phyloP scores from a whole-genome alignment of 139 green algal genomes.

The Eudorina sp. region DNA sequence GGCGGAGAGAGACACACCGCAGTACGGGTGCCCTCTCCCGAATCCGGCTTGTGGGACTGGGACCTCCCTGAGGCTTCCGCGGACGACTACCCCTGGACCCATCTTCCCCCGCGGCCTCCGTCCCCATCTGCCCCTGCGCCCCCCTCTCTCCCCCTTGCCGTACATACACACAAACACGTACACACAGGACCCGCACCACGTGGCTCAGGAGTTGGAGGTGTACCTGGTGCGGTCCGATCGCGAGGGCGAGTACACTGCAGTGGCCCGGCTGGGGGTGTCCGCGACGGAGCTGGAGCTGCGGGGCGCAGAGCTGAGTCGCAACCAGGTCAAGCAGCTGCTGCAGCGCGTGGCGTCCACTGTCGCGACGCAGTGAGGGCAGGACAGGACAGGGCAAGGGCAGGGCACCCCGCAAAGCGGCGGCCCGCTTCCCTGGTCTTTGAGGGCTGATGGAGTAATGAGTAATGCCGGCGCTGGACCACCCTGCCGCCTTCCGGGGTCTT shows the following conservation, averaged over 20 bases:
- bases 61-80: no score
- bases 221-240: conserved; percentile 12
- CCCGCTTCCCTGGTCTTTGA: no score
- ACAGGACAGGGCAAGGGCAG: neutral
- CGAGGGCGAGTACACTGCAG: neutral
- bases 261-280: conserved; percentile 13
- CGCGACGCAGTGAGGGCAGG: neutral
- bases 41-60: no score
- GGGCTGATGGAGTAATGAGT: no score
- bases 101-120: no score
- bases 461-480: no score
- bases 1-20: no score
- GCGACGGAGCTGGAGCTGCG: neutral
- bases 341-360: conserved; percentile 17
- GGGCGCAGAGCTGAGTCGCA: neutral
- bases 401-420: neutral
- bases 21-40: no score
- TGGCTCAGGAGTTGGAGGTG: conserved; percentile 42
- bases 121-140: neutral
- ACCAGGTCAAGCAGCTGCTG: conserved; percentile 47
- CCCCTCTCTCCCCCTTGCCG: neutral
- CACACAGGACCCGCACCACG: conserved; percentile 37
- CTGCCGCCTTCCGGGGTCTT: no score
- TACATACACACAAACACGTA: neutral
- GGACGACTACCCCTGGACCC: no score